These are phyloP conservation scores for Erucastrum elatum DNA, from an alignment of 345 rosid genomes.

Conservation along the genomic window DNA sequence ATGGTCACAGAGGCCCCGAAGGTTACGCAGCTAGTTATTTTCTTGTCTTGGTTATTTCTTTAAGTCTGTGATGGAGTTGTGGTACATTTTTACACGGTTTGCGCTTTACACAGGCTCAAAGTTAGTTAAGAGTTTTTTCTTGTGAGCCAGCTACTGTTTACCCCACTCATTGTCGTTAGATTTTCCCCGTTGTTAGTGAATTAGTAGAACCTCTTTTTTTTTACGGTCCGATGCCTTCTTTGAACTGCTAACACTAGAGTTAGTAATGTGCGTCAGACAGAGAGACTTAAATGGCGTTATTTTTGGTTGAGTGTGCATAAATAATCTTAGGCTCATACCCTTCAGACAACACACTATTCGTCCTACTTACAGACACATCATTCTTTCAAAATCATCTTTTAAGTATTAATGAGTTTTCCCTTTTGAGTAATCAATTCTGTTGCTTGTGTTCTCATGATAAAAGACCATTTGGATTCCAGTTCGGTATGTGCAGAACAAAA, in stretches of 20 bases:
- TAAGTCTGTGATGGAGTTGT: background rate
- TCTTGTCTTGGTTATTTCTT: slow-evolving; percentile 26
- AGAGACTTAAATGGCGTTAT: slow-evolving; percentile 19
- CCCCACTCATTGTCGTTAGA: slow-evolving; percentile 12
- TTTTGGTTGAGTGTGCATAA: slow-evolving; percentile 18
- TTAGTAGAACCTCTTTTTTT: background rate
- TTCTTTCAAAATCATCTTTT: slow-evolving; percentile 21
- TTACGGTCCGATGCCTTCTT: slow-evolving; percentile 1
- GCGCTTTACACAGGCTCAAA: background rate
- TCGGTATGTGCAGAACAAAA: background rate
- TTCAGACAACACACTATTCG: slow-evolving; percentile 26
- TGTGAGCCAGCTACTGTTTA: slow-evolving; percentile 30
- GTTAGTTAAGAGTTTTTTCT: background rate
- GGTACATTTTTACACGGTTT: slow-evolving; percentile 13
- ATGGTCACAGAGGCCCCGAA: slow-evolving; percentile 44
- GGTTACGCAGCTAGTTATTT: slow-evolving; percentile 33
- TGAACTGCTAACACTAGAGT: slow-evolving; percentile 6
- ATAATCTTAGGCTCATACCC: slow-evolving; percentile 34
- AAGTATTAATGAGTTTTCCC: slow-evolving; percentile 9
- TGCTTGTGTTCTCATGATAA: background rate
- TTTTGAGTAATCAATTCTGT: slow-evolving; percentile 19
- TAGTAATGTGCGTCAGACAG: slow-evolving; percentile 27
- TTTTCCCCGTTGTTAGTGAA: slow-evolving; percentile 7
- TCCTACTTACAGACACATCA: slow-evolving; percentile 15
- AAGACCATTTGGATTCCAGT: background rate